Evolutionary conservation across 805 yeast species (phyloP).

Genomic region (Teunomyces atbi): DNA sequence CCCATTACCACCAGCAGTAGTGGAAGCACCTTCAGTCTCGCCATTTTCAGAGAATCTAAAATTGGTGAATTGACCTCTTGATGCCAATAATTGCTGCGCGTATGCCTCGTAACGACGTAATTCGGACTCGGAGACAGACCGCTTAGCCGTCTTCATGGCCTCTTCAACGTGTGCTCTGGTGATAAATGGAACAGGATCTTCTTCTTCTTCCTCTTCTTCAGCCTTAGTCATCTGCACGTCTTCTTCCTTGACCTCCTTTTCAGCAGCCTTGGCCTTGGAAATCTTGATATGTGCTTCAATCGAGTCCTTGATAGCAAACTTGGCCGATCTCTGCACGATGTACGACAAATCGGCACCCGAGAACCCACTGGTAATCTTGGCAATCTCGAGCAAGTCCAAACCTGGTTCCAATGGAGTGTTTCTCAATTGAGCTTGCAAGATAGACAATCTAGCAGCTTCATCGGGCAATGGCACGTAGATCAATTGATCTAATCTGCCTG

Average conservation of each 20-base stretch:
- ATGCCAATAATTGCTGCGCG: conserved; percentile 92
- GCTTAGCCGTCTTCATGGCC: conserved; percentile 99
- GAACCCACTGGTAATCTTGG: conserved; percentile 94
- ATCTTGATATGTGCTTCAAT: conserved; percentile 68
- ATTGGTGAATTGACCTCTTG: conserved; percentile 91
- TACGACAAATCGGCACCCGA: conserved; percentile 98
- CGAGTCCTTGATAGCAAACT: conserved; percentile 96
- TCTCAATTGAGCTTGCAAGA: conserved; percentile 92
- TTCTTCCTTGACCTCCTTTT: conserved; percentile 35
- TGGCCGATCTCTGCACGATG: conserved; percentile 98
- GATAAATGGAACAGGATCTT: conserved; percentile 94
- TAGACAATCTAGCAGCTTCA: conserved; percentile 89
- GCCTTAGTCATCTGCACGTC: conserved; percentile 50
- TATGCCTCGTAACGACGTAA: conserved; percentile 98
- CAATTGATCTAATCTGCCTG: conserved; percentile 98
- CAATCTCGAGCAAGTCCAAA: conserved; percentile 80
- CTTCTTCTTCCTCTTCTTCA: conserved; percentile 61
- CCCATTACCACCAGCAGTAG: conserved; percentile 23
- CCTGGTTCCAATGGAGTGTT: conserved; percentile 99
- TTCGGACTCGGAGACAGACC: conserved; percentile 96
- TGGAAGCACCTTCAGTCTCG: conserved; percentile 12
- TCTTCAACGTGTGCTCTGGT: conserved; percentile 94
- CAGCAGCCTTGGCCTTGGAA: conserved; percentile 40
- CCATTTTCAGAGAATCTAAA: conserved; percentile 71
- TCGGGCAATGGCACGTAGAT: conserved; percentile 99